Evolutionary conservation across 768 basidiomycete species (phyloP).

Genomic region (Amylocystis lapponica): DNA sequence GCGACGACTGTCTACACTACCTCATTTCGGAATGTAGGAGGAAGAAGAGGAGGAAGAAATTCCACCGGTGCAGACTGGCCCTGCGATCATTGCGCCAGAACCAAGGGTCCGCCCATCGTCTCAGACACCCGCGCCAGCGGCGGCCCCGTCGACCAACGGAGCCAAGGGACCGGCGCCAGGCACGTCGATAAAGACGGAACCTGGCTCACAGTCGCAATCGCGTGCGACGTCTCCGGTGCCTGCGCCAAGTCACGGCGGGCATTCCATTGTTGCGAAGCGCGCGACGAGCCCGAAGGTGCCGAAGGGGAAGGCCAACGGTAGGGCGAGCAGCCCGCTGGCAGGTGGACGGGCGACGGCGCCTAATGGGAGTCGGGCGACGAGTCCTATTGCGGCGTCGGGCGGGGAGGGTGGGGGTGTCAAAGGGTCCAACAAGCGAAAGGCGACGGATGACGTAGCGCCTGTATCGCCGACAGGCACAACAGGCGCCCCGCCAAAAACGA

Average conservation of each 20-base stretch:
- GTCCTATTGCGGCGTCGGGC: conserved; percentile 38
- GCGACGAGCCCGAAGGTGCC: conserved; percentile 77
- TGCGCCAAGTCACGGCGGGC: conserved; percentile 56
- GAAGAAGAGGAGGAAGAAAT: conserved; percentile 74
- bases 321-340: conserved; percentile 54
- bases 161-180: conserved; percentile 24
- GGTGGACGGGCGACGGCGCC: conserved; percentile 26
- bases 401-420: conserved; percentile 27
- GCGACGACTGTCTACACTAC: conserved; percentile 2
- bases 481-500: conserved; percentile 35
- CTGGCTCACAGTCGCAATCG: conserved; percentile 34
- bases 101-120: conserved; percentile 44
- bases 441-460: conserved; percentile 30
- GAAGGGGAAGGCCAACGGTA: conserved; percentile 44
- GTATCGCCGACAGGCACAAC: conserved; percentile 3
- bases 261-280: conserved; percentile 76
- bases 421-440: conserved; percentile 58
- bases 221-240: conserved; percentile 53
- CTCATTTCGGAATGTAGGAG: too few species aligned
- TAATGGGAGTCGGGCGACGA: conserved; percentile 44
- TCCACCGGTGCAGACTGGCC: conserved; percentile 33
- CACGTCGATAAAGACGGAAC: conserved; percentile 17
- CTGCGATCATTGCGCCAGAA: conserved; percentile 39
- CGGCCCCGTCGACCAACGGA: conserved; percentile 24
- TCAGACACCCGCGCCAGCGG: conserved; percentile 17